A percentile compares a stretch with the other conserved stretches of the same genome.
These are phyloP conservation scores for Pleurotus sapidus DNA, from an alignment of 768 basidiomycete species.

Conservation along the genomic window DNA sequence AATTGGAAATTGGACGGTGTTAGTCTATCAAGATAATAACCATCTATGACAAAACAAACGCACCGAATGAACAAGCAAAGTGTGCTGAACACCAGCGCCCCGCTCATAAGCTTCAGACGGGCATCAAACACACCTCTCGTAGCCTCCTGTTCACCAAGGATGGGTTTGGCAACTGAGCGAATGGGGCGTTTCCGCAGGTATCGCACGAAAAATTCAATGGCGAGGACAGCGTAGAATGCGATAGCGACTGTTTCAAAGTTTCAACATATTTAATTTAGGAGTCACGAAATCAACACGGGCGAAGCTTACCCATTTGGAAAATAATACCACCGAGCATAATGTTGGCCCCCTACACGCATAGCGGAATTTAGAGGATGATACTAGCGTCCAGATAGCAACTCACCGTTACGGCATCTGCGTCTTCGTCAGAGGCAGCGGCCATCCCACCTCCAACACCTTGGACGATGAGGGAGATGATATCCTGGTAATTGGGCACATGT, in stretches of 20 bases:
- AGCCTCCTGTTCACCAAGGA: conserved; percentile 13
- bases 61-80: conserved; percentile 50
- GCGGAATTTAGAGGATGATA: conserved; percentile 47
- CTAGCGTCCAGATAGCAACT: conserved; percentile 19
- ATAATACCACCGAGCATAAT: conserved; percentile 65
- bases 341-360: conserved; percentile 25
- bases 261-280: conserved; percentile 35
- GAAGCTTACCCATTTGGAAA: conserved; percentile 46
- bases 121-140: conserved; percentile 13
- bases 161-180: conserved; percentile 27
- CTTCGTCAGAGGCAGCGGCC: conserved; percentile 29
- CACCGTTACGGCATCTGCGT: conserved; percentile 13
- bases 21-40: too few species aligned
- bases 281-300: conserved; percentile 13
- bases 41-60: conserved; percentile 6
- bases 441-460: conserved; percentile 55
- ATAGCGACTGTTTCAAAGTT: conserved; percentile 39
- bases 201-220: conserved; percentile 44
- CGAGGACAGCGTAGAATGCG: conserved; percentile 35
- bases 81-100: conserved; percentile 33
- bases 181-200: conserved; percentile 35
- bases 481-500: conserved; percentile 17
- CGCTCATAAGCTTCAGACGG: conserved; percentile 26
- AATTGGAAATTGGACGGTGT: neutral
- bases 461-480: conserved; percentile 48